A percentile compares a stretch with the other conserved stretches of the same genome.
Evolutionary conservation across 1,139 yeast species (phyloP).

Genomic region (Diutina scorzettiae): DNA sequence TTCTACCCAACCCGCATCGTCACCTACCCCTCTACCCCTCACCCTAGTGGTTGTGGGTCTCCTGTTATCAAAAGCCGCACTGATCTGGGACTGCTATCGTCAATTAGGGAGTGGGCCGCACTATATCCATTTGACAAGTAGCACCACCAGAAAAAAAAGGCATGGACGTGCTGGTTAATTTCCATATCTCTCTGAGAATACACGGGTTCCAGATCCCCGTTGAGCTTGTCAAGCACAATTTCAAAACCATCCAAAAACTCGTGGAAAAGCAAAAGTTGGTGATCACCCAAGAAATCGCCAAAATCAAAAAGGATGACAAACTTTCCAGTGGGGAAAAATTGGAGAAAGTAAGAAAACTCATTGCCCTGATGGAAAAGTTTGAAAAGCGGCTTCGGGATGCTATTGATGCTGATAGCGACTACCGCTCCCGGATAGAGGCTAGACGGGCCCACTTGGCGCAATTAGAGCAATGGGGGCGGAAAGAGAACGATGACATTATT

Average conservation of each 20-base stretch:
- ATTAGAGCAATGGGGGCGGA: conserved; percentile 11
- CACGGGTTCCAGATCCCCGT: conserved; percentile 30
- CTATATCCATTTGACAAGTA: too few relatives aligned
- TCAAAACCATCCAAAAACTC: conserved; percentile 42
- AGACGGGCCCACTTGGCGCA: conserved; percentile 15
- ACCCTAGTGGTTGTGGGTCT: too few relatives aligned
- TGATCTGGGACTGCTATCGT: too few relatives aligned
- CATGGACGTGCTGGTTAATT: conserved; percentile 1
- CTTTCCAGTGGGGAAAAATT: conserved; percentile 13
- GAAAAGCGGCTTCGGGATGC: conserved; percentile 30
- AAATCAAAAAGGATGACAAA: conserved; percentile 11
- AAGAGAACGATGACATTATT: background rate
- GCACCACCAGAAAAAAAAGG: too few relatives aligned
- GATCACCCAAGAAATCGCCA: conserved; percentile 25
- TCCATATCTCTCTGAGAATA: conserved; percentile 1
- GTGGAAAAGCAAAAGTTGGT: conserved; percentile 43
- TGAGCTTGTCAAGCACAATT: conserved; percentile 47
- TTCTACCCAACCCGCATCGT: too few relatives aligned
- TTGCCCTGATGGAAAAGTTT: conserved; percentile 34
- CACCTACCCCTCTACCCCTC: too few relatives aligned
- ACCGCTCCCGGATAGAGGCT: conserved; percentile 32
- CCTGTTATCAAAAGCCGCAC: too few relatives aligned
- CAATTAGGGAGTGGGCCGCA: too few relatives aligned
- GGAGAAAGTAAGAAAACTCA: conserved; percentile 24
- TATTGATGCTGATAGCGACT: conserved; percentile 38